phyloP scores from a whole-genome alignment of 495 filamentous ascomycete genomes.

The Penicillium macrosclerotiorum region DNA sequence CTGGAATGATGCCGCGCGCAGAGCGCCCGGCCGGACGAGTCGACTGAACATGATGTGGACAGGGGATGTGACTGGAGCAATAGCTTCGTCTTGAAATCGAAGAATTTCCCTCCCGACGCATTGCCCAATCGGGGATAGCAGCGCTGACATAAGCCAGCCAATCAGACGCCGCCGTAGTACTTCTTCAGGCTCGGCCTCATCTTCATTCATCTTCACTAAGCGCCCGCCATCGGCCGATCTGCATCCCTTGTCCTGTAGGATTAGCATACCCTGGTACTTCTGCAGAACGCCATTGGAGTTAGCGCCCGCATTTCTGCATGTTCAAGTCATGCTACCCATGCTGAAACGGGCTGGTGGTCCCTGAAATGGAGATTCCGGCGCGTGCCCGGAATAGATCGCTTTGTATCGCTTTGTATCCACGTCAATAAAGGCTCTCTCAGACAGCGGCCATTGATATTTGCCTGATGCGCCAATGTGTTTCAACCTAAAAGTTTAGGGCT shows the following conservation, averaged over 20 bases:
- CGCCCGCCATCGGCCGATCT: slow-evolving; percentile 20
- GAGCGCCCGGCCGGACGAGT: slow-evolving; percentile 47
- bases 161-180: slow-evolving; percentile 31
- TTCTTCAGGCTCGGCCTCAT: neutral
- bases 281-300: slow-evolving; percentile 13
- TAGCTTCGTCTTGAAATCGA: slow-evolving; percentile 19
- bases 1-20: slow-evolving; percentile 43
- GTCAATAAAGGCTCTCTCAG: slow-evolving; percentile 10
- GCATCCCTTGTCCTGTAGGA: neutral
- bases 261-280: slow-evolving; percentile 6
- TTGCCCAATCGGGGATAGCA: slow-evolving; percentile 29
- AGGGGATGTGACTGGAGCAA: slow-evolving; percentile 14
- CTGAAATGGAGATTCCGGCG: slow-evolving; percentile 31
- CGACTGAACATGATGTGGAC: slow-evolving; percentile 51
- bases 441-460: neutral
- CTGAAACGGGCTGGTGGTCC: slow-evolving; percentile 23
- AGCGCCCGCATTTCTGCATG: slow-evolving; percentile 16
- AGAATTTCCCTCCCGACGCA: slow-evolving; percentile 38
- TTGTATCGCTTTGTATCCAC: slow-evolving; percentile 7
- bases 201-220: slow-evolving; percentile 14
- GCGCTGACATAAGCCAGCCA: slow-evolving; percentile 36
- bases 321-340: slow-evolving; percentile 13
- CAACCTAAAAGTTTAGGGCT: too few relatives aligned
- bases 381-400: slow-evolving; percentile 25
- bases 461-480: slow-evolving; percentile 6